Conservation (phyloP, 129 eudicot species). For the Logfia minima region DNA sequence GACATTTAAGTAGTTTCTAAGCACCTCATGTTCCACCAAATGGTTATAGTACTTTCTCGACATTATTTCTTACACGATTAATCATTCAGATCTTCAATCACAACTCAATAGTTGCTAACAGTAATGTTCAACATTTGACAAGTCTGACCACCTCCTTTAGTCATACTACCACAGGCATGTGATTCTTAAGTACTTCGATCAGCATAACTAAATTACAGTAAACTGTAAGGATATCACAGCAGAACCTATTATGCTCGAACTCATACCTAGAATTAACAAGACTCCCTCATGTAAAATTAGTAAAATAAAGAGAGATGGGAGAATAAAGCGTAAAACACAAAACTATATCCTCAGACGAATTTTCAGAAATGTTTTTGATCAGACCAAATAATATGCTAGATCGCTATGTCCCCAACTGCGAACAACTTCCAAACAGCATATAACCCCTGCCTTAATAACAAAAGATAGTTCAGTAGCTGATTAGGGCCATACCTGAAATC, state of each 20-base stretch:
- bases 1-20: background rate
- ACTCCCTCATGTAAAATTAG: background rate
- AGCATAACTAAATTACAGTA: background rate
- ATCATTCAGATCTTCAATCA: background rate
- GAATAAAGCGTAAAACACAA: slow-evolving; percentile 5
- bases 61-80: background rate
- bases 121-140: slow-evolving; percentile 9
- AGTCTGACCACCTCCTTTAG: slow-evolving; percentile 11
- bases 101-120: background rate
- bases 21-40: background rate
- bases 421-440: slow-evolving; percentile 11
- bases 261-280: background rate
- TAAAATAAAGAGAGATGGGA: slow-evolving; percentile 12
- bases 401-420: background rate
- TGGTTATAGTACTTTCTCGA: background rate
- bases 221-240: background rate
- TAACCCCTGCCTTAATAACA: background rate
- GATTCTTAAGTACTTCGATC: slow-evolving; percentile 9
- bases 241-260: slow-evolving; percentile 12
- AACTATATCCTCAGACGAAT: background rate
- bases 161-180: slow-evolving; percentile 7
- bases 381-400: slow-evolving; percentile 3
- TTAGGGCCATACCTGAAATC: slow-evolving; percentile 51
- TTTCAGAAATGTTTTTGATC: background rate
- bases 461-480: background rate